Evolutionary conservation across 768 basidiomycete species (phyloP), one percentile per base, ranked within the genome.

Genomic region (Tylopilus vinaceipallidus): DNA sequence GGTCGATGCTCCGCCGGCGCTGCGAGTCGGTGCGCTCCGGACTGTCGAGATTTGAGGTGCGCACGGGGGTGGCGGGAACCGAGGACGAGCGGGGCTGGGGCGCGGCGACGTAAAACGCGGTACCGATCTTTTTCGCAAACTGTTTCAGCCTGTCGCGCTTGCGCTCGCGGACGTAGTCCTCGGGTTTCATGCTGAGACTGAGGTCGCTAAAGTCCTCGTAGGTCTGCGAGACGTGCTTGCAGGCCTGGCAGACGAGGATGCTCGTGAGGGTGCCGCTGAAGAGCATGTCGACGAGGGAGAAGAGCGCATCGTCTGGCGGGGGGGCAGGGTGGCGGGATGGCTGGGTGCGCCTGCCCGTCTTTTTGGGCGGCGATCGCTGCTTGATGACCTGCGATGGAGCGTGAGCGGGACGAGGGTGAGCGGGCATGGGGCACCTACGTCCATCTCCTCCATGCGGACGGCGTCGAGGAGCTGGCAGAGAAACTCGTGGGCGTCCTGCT

Each of bases 401-500:
- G 43, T 47, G n/a, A 54, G 45, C 11, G 32, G 24, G 45, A 22
- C 22, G 32, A 39, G 20, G 26, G 34, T 1, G 27, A 16, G 1
- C 2, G 32, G 35, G 3, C 29, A 32, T 10, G 14, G 12, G 24
- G 3, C 19, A 67, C 84, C 53, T 61, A 91, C 89, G 63, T 98
- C 95, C 43, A 83, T 73, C 67, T 98, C 94, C 65, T 98, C 95
- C 91, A 95, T 95, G 45, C 91, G 81, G 78, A 95, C 88, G 17
- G 85, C 88, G 65, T 97, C 95, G 33, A 97, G 73, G 51, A 98
- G 74, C 55, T 94, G 93, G 29, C 91, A 78, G 22, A 98, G 70
- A 54, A 95, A 86, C 71, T 98, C 95, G 65, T 97, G 95, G 20
- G 94, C 91, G 62, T 98, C 95, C 67, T 97, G 95, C 67, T 98